Evolutionary conservation across 1,284 basidiomycete genomes (phyloP).

Genomic region (Vanrija humicola): DNA sequence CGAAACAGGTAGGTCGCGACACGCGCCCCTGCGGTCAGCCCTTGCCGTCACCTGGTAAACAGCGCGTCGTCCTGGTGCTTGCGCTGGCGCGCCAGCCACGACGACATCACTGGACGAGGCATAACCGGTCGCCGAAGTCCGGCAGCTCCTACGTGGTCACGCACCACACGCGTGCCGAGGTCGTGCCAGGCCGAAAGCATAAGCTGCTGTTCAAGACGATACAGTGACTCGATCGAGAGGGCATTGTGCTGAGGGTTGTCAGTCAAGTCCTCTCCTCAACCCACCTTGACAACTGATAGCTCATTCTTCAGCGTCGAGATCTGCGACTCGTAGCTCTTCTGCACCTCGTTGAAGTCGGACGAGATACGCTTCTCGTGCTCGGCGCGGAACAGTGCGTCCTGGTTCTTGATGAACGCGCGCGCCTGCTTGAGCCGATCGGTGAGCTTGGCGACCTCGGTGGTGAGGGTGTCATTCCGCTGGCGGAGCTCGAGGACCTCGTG

Average conservation of each 20-base stretch:
- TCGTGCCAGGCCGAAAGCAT: constrained; percentile 72
- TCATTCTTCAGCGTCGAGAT: constrained; percentile 70
- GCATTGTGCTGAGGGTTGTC: constrained; percentile 5
- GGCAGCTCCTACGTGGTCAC: constrained; percentile 48
- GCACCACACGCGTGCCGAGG: constrained; percentile 61
- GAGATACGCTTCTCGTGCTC: constrained; percentile 29
- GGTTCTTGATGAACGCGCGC: constrained; percentile 84
- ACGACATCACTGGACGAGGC: constrained; percentile 51
- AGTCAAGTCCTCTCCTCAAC: neutral
- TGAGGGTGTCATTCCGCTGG: constrained; percentile 67
- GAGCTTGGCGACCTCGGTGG: constrained; percentile 65
- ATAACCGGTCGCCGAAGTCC: constrained; percentile 38
- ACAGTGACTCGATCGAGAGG: constrained; percentile 47
- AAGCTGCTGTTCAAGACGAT: constrained; percentile 70
- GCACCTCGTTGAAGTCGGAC: constrained; percentile 68
- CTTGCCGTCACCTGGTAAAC: constrained; percentile 19
- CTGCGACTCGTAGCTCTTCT: constrained; percentile 63
- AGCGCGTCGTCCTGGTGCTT: constrained; percentile 44
- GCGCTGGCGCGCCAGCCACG: constrained; percentile 63
- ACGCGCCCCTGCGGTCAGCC: constrained; percentile 13
- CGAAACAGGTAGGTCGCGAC: constrained; percentile 3
- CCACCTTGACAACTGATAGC: constrained; percentile 60
- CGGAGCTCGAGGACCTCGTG: constrained; percentile 69
- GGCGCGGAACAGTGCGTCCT: constrained; percentile 66
- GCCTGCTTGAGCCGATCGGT: constrained; percentile 80